These are phyloP conservation scores for Fusarium marasasianum DNA, from an alignment of 2,329 filamentous ascomycete genomes.

Conservation along the genomic window DNA sequence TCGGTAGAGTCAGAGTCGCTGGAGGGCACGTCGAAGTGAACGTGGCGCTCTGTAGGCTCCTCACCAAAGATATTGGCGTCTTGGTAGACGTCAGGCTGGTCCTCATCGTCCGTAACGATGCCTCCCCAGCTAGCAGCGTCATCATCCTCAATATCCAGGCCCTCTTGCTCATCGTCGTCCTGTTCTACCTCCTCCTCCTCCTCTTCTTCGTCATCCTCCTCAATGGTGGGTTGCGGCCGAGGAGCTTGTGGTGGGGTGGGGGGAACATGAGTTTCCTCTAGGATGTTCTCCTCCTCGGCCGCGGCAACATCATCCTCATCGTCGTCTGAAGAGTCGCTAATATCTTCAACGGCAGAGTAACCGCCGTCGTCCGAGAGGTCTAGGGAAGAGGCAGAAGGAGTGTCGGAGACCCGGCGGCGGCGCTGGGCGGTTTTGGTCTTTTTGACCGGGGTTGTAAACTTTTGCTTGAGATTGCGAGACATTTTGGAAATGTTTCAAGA, in stretches of 20 bases:
- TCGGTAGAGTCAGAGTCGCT: slow-evolving; percentile 75
- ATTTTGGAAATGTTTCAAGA: slow-evolving; percentile 46
- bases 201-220: slow-evolving; percentile 50
- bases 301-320: slow-evolving; percentile 82
- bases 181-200: slow-evolving; percentile 52
- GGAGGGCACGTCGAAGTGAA: slow-evolving; percentile 76
- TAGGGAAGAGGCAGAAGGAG: slow-evolving; percentile 63
- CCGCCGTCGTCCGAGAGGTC: slow-evolving; percentile 75
- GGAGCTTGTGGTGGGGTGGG: slow-evolving; percentile 55
- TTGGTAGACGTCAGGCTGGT: slow-evolving; percentile 53
- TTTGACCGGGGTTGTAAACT: slow-evolving; percentile 56
- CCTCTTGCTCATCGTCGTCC: slow-evolving; percentile 53
- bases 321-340: slow-evolving; percentile 79
- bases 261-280: slow-evolving; percentile 56
- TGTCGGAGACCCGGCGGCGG: slow-evolving; percentile 60
- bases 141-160: slow-evolving; percentile 52
- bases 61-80: slow-evolving; percentile 55
- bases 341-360: slow-evolving; percentile 80
- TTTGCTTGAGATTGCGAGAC: slow-evolving; percentile 64
- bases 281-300: slow-evolving; percentile 80
- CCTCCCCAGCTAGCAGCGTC: slow-evolving; percentile 66
- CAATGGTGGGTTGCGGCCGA: slow-evolving; percentile 55
- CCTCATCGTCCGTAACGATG: slow-evolving; percentile 59
- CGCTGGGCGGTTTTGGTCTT: slow-evolving; percentile 53
- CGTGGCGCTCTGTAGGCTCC: slow-evolving; percentile 64